A percentile compares a stretch with the other conserved stretches of the same genome.
Conservation (phyloP, 1,284 basidiomycete genomes). For the Cutaneotrichosporon spelunceum region DNA sequence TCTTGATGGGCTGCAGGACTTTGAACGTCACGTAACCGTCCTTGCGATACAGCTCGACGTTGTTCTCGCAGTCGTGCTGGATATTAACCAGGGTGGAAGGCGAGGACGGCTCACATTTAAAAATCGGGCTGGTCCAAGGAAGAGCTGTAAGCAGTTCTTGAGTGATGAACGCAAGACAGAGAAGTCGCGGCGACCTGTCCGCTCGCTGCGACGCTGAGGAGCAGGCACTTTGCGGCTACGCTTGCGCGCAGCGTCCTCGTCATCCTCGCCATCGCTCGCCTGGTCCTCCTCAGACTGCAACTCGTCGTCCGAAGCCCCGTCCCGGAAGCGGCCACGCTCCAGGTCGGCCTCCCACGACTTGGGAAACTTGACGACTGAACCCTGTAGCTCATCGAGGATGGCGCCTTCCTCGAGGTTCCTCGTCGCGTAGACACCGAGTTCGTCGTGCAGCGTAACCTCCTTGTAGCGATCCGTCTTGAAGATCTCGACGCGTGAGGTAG, state of each 20-base stretch:
- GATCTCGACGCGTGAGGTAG: slow-evolving; percentile 46
- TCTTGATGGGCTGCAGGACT: slow-evolving; percentile 34
- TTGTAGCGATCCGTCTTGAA: slow-evolving; percentile 45
- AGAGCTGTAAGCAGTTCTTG: slow-evolving; percentile 45
- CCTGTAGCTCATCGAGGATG: slow-evolving; percentile 43
- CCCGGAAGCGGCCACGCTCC: slow-evolving; percentile 33
- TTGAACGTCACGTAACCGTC: slow-evolving; percentile 46
- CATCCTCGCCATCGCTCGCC: slow-evolving; percentile 20
- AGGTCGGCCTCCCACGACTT: slow-evolving; percentile 44
- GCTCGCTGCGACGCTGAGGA: slow-evolving; percentile 29
- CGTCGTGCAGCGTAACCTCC: slow-evolving; percentile 41
- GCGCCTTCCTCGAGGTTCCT: slow-evolving; percentile 30
- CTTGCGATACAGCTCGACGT: slow-evolving; percentile 44
- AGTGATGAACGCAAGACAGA: slow-evolving; percentile 47
- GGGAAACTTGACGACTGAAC: slow-evolving; percentile 42
- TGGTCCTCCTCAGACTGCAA: slow-evolving; percentile 29
- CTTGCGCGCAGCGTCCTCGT: neutral
- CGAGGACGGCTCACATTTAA: slow-evolving; percentile 42
- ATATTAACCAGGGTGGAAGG: neutral
- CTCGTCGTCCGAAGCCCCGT: slow-evolving; percentile 37
- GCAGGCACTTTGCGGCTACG: neutral
- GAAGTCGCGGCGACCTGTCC: slow-evolving; percentile 46
- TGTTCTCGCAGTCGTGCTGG: slow-evolving; percentile 50
- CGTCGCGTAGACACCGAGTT: slow-evolving; percentile 48
- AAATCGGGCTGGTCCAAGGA: slow-evolving; percentile 51